Base-by-base conservation (phyloP, 2,329 filamentous ascomycete genomes). In the Akanthomyces dipterigenus region DNA sequence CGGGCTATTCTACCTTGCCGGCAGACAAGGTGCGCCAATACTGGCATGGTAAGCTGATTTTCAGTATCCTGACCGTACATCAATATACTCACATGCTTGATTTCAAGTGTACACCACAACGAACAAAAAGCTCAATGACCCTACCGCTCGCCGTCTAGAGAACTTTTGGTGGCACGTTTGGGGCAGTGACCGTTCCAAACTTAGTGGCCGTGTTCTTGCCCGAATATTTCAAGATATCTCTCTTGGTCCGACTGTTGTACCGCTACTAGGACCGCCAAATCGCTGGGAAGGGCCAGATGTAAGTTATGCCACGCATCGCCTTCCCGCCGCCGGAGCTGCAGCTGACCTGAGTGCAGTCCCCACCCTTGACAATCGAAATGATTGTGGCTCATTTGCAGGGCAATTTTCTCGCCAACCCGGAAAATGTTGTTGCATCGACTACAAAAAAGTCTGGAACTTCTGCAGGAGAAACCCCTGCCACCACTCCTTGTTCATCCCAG, bases 111-210 rank as follows among this genome's bases (percentile, higher is more conserved):
- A 86, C 66, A 84, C 84, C 12, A 84, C 79, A 34, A 87, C 82
- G 18, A 81, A 82, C 64, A 81, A 82, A 67, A 79, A 79, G 65
- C 77, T 86, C 36, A 77, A 80, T 63, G 84, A 87, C 66, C 84
- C 84, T n/a, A 87, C 83, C 3, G 83, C 84, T 31, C 81, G 80
- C 62, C 82, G 85, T 20, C 73, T 87, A 22, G 84, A 87, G 68
- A 84, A 86, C 67, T 86, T 86, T 65, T 88, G 84, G 84, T 87
- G 83, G 80, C 84, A 86, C 67, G 82, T 87, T 59, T 83, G 83
- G 78, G 83, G 84, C 38, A 87, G 85, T 65, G 75, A 85, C 64
- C 76, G 80, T 31, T 77, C 80, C 38, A 69, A 77, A 58, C 74
- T 86, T 53, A 80, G 81, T 51, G 84, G 82, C 43, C 75, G 73